Percentiles rank a stretch among this genome's conserved stretches.
phyloP scores from a whole-genome alignment of 2,329 filamentous ascomycete species.

The Phyllosticta citrichinensis region DNA sequence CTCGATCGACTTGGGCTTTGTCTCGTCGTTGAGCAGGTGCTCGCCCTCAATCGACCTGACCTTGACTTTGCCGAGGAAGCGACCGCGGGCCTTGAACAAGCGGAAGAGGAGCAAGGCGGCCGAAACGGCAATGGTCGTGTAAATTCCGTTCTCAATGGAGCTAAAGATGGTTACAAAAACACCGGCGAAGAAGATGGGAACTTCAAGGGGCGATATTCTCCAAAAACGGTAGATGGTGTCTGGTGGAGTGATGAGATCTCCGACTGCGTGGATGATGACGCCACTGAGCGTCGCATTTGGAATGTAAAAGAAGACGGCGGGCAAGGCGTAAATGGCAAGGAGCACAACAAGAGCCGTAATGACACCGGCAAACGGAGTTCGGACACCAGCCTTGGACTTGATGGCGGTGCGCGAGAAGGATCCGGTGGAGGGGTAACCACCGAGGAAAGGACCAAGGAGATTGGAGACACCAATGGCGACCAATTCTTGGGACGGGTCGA shows the following conservation, averaged over 20 bases:
- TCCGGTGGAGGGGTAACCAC: constrained; percentile 83
- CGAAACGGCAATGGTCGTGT: constrained; percentile 71
- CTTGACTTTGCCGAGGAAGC: constrained; percentile 72
- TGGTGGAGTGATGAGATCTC: constrained; percentile 82
- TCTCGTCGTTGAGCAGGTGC: constrained; percentile 57
- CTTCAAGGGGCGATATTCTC: constrained; percentile 82
- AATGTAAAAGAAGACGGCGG: constrained; percentile 89
- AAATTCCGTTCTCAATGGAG: constrained; percentile 85
- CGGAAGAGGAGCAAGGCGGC: constrained; percentile 72
- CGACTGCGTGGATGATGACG: constrained; percentile 93
- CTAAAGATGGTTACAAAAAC: constrained; percentile 84
- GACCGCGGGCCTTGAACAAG: constrained; percentile 69
- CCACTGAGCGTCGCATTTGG: constrained; percentile 69
- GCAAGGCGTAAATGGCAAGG: constrained; percentile 79
- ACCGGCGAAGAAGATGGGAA: constrained; percentile 85
- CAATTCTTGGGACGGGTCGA: constrained; percentile 91
- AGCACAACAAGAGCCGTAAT: constrained; percentile 81
- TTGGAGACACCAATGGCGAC: constrained; percentile 90
- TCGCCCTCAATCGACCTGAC: constrained; percentile 79
- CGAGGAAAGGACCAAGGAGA: constrained; percentile 79
- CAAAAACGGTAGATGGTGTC: constrained; percentile 93
- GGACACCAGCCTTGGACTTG: constrained; percentile 91
- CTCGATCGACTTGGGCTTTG: constrained; percentile 30
- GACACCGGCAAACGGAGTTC: constrained; percentile 80
- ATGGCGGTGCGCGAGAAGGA: constrained; percentile 96